phyloP scores from a whole-genome alignment of 768 basidiomycete genomes.

The Lentinula guzmanii region DNA sequence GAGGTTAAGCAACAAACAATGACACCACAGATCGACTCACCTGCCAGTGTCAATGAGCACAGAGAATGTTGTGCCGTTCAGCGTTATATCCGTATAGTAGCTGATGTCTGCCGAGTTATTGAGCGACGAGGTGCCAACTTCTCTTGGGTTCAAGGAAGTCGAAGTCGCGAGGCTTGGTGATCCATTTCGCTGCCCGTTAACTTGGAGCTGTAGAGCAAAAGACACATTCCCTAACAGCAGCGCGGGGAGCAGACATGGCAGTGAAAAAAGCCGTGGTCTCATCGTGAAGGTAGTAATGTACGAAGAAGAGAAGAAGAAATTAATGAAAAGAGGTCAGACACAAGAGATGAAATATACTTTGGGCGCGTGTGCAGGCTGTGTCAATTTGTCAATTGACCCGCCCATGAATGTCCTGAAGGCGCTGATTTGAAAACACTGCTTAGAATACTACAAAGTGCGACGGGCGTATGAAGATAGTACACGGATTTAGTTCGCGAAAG shows the following conservation, averaged over 20 bases:
- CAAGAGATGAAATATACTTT: background rate
- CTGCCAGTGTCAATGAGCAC: constrained; percentile 45
- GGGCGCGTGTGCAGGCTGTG: background rate
- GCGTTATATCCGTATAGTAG: constrained; percentile 31
- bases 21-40: background rate
- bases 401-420: background rate
- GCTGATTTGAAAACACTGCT: background rate
- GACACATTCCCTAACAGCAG: background rate
- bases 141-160: background rate
- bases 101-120: constrained; percentile 31
- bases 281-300: background rate
- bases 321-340: background rate
- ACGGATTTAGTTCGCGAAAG: background rate
- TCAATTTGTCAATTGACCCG: background rate
- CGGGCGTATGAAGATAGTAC: background rate
- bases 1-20: background rate
- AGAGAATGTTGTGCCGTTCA: constrained; percentile 28
- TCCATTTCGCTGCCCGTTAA: constrained; percentile 10
- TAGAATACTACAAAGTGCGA: background rate
- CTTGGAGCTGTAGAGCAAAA: constrained; percentile 5
- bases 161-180: background rate
- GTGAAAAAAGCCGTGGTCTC: background rate
- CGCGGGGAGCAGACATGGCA: background rate
- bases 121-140: constrained; percentile 13
- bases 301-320: background rate